Percentiles rank a stretch among this genome's conserved stretches.
Conservation (phyloP, 805 yeast species). For the Nadsonia fulvescens region DNA sequence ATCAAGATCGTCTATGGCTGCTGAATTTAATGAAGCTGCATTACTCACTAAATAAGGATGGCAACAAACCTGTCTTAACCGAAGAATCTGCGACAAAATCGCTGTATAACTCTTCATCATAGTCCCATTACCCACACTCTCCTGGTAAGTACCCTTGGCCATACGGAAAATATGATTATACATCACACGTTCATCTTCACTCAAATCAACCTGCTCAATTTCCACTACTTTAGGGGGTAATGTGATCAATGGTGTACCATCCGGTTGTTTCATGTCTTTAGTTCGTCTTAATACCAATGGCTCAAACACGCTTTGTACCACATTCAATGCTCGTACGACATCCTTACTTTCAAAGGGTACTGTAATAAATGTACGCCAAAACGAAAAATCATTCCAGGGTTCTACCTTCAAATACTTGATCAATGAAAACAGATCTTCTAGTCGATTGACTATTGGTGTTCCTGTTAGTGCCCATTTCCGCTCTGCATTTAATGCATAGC, state of each 20-base stretch:
- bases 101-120: conserved; percentile 57
- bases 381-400: conserved; percentile 75
- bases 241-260: conserved; percentile 58
- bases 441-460: conserved; percentile 75
- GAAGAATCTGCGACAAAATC: conserved; percentile 62
- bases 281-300: conserved; percentile 76
- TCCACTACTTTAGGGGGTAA: conserved; percentile 61
- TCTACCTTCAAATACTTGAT: conserved; percentile 59
- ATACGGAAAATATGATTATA: conserved; percentile 51
- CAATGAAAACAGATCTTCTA: conserved; percentile 72
- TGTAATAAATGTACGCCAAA: conserved; percentile 78
- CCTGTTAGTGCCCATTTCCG: conserved; percentile 83
- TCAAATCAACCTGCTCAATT: conserved; percentile 49
- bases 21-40: conserved; percentile 7
- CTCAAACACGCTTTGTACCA: conserved; percentile 69
- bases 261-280: conserved; percentile 55
- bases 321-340: conserved; percentile 54
- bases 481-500: conserved; percentile 42
- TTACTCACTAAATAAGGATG: conserved; percentile 51
- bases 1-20: conserved; percentile 7
- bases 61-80: conserved; percentile 79
- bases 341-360: conserved; percentile 64
- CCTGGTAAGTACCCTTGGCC: conserved; percentile 31
- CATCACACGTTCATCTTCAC: conserved; percentile 42
- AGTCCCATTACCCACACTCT: conserved; percentile 36